Evolutionary conservation across 129 eudicot genomes (phyloP), one percentile per base, ranked within the genome.

Genomic region (Logfia minima): DNA sequence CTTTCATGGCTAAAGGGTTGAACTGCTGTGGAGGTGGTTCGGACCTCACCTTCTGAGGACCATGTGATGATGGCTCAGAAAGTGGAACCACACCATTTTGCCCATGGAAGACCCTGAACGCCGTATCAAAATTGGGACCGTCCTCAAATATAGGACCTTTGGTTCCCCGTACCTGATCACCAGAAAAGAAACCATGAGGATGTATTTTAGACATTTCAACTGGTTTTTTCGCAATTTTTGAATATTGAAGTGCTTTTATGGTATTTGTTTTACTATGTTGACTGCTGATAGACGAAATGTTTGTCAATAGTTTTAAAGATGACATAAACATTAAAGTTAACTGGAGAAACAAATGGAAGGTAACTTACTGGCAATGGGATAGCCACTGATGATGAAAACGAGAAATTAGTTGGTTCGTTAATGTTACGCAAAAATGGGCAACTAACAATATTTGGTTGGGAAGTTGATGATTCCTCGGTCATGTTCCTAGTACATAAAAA

Each of bases 101-200:
- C 29, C 99, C 97, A 80, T 94, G 99, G 83, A 94, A 94, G 70
- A 94, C 84, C 83, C 87, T 85, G 65, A 89, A 94, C 6, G 97
- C 96, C 83, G 79, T 70, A 78, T 94, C 99, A 86, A 91, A 94
- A 89, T 86, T 91, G 85, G 97, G 97, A 60, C 90, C 97, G 69
- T 94, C 97, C 89, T 94, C 99, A 79, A 94, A 94, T 74, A 94
- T 94, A 60, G 99, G 99, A 78, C 99, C 99, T 81, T 94, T 94
- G 51, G 78, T 86, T 78, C 95, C 89, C 3, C 75, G 85, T 17
- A 73, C 90, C 99, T 94, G 74, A 77, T 24, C 63, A 70, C 63
- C 6, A 6, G 23, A 19, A 65, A 68, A 75, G 56, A 41, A 63
- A 63, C 37, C 22, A 22, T 78, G 43, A 78, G 75, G 21, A 71